phyloP scores from a whole-genome alignment of 1,284 basidiomycete genomes.

The Porodaedalea pini region DNA sequence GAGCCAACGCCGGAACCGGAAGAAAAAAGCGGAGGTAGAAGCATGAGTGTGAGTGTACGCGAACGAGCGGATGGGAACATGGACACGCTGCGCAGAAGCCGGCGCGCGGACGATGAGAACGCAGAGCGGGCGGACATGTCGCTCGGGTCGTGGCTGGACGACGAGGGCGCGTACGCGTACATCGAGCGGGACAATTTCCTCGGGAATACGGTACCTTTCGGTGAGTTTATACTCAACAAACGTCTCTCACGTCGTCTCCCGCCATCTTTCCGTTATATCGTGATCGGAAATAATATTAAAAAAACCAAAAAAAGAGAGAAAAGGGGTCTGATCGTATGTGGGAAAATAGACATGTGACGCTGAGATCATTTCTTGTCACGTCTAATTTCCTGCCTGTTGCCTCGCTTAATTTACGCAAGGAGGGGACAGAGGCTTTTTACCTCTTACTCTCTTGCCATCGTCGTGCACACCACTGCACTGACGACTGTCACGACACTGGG shows the following conservation, averaged over 20 bases:
- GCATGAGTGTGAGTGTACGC: conserved; percentile 12
- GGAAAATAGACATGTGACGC: background rate
- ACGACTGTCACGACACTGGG: background rate
- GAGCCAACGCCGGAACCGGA: background rate
- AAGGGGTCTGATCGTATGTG: background rate
- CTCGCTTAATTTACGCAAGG: no score
- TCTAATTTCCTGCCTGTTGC: background rate
- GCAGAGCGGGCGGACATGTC: conserved; percentile 11
- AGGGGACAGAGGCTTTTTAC: conserved; percentile 9
- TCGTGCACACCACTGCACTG: background rate
- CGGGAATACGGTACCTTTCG: background rate
- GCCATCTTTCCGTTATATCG: background rate
- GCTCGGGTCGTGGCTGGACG: conserved; percentile 19
- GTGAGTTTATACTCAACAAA: background rate
- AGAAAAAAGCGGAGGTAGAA: background rate
- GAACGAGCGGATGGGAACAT: conserved; percentile 2
- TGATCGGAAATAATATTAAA: no score
- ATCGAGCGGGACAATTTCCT: background rate
- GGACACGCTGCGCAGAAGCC: conserved; percentile 7
- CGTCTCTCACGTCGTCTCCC: no score
- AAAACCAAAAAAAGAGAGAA: background rate
- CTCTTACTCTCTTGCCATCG: background rate
- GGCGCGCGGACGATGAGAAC: background rate
- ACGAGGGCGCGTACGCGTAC: conserved; percentile 1
- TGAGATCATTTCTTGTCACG: background rate